These are phyloP conservation scores for Monilinia polystroma DNA, from an alignment of 2,329 filamentous ascomycete genomes.

Conservation along the genomic window DNA sequence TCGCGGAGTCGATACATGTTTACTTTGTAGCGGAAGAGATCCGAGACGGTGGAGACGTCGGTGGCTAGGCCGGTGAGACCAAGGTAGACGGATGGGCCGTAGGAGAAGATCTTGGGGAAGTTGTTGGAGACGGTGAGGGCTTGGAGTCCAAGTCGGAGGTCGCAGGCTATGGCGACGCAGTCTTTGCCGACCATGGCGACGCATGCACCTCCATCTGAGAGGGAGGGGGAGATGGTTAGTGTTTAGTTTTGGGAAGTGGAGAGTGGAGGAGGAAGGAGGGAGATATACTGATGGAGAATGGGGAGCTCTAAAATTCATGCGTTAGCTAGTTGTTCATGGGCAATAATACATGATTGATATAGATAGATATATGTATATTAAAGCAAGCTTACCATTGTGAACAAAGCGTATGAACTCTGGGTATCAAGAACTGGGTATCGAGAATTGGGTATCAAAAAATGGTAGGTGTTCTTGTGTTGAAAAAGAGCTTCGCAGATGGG, in stretches of 20 bases:
- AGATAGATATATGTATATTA: not conserved
- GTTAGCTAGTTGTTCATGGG: constrained; percentile 39
- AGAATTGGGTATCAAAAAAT: constrained; percentile 6
- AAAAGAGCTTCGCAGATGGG: not conserved
- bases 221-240: constrained; percentile 15
- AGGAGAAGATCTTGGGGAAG: constrained; percentile 99
- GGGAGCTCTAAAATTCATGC: constrained; percentile 65
- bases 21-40: constrained; percentile 99
- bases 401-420: not conserved
- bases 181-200: constrained; percentile 99
- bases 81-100: constrained; percentile 84
- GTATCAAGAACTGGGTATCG: constrained; percentile 17
- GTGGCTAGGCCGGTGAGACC: constrained; percentile 95
- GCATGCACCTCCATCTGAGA: constrained; percentile 79
- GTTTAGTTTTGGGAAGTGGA: constrained; percentile 15
- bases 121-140: constrained; percentile 97
- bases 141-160: constrained; percentile 95
- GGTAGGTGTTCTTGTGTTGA: not conserved
- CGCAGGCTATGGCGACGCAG: constrained; percentile 98
- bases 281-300: constrained; percentile 86
- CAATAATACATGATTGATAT: not conserved
- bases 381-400: constrained; percentile 37
- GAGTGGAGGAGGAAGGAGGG: constrained; percentile 10
- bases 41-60: constrained; percentile 89
- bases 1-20: constrained; percentile 99